Base-by-base conservation (phyloP, 371 early-diverging fungal species). In the Actinomucor elegans region DNA sequence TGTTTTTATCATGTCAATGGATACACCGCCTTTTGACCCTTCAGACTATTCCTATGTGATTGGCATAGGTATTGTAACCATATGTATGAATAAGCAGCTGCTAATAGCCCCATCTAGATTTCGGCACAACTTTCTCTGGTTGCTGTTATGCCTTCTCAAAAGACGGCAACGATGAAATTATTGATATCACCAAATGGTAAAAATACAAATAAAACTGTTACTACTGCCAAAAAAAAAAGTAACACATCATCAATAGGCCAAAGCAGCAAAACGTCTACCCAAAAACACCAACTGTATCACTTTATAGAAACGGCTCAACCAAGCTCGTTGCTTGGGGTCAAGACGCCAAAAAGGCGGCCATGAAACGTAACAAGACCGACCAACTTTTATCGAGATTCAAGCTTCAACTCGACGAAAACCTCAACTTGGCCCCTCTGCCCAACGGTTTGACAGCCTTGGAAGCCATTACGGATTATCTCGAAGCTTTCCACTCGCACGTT, bases 61-160 rank as follows among this genome's bases (percentile, higher is more conserved):
- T 59, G 75, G 75, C 55, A 75, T 75, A 53, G 75, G 75, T 71
- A 69, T 23, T 32, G 17, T 7, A 23, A 32, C 33, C 11, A 20
- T n/a, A 48, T n/a, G 10, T 37, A 27, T 15, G n/a, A 29, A 24
- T 14, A 17, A 20, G 10, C 5, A 12, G 23, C 14, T 36, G 8
- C 21, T 42, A 23, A 55, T 69, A n/a, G n/a, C n/a, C n/a, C n/a
- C n/a, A n/a, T n/a, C n/a, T n/a, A 70, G 83, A 82, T 73, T 82
- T 82, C 67, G 83, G 80, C 33, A 80, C 80, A 18, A 80, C 83
- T 10, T 80, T 72, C 51, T 78, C 80, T 33, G 76, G 76, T 10
- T 75, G 76, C 33, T 72, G 76, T 49, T 75, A 75, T 57, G 71
- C 76, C n/a, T 75, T 75, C 28, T 70, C 76, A 26, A 69, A 73